phyloP scores from a whole-genome alignment of 2,329 filamentous ascomycete genomes.

The Ophiocordyceps camponoti-saundersi region DNA sequence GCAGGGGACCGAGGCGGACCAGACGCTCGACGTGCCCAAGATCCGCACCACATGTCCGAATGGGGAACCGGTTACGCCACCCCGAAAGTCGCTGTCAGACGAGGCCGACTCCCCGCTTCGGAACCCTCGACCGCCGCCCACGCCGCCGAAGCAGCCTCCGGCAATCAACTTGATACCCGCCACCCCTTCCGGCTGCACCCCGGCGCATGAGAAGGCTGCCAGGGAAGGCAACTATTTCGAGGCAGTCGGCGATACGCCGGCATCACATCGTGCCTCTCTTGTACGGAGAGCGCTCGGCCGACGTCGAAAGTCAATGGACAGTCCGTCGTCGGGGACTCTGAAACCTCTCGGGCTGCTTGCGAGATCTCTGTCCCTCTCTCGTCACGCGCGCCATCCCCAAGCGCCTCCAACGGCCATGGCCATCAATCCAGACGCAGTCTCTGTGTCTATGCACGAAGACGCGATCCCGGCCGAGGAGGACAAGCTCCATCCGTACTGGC shows the following conservation, averaged over 20 bases:
- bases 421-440: conserved; percentile 10
- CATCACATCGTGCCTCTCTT: conserved; percentile 27
- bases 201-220: conserved; percentile 31
- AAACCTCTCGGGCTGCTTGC: conserved; percentile 25
- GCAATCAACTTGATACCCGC: conserved; percentile 44
- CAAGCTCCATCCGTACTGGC: conserved; percentile 44
- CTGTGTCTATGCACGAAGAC: conserved; percentile 23
- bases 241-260: conserved; percentile 24
- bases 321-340: conserved; percentile 18
- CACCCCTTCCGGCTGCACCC: conserved; percentile 42
- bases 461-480: conserved; percentile 32
- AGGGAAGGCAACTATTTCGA: conserved; percentile 38
- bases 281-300: conserved; percentile 36
- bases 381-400: conserved; percentile 16
- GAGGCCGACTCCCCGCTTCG: conserved; percentile 44
- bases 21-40: conserved; percentile 14
- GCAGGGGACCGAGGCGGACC: conserved; percentile 6
- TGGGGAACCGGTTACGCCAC: conserved; percentile 31
- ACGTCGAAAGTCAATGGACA: conserved; percentile 25
- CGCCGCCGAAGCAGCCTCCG: conserved; percentile 25
- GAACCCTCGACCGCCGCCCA: conserved; percentile 43
- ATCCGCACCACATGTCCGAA: conserved; percentile 22
- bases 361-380: conserved; percentile 36
- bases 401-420: conserved; percentile 9
- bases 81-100: conserved; percentile 29